Base-by-base conservation (phyloP, 129 eudicot genomes). In the Chrysanthemum seticuspe region DNA sequence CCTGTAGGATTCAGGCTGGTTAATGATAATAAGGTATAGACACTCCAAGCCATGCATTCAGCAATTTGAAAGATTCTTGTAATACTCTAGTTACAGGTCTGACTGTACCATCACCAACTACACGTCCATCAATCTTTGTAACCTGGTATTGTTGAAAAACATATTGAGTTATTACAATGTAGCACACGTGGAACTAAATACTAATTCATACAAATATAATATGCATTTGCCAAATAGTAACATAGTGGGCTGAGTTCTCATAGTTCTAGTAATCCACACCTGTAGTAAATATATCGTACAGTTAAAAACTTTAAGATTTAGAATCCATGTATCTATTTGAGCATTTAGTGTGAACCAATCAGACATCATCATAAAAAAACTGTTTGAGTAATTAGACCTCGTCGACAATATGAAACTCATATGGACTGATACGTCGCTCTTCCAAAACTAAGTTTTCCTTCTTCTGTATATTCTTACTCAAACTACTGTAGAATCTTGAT, bases 181-280 rank as follows among this genome's bases (percentile, higher is more conserved):
- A 34, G 40, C 40, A 34, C 5, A 34, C 0, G 40, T 34, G 40
- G 64, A 59, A 21, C 51, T 14, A 34, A 31, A 55, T 18, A 70
- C 64, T 31, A 51, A 70, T 34, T 55, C 13, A 47, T 19, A 47
- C 48, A 60, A 47, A 72, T 45, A 60, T 25, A 8, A 48, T 2
- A 48, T 48, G 23, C 18, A 55, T 51, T 55, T 70, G 40, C 21
- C n/a, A 58, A 49, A 57, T 11, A 75, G 62, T 27, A 65, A 87
- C 90, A 29, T 90, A 94, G 97, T 73, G 99, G 94, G 79, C 91
- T 90, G 62, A 94, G 91, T 79, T 91, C 97, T 78, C 95, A 95
- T 89, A 91, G 97, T 91, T 76, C 95, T 89, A 4, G 95, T 86
- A 13, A 95, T 91, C 87, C 90, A 91, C 6, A 91, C 91, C 92